These are phyloP conservation scores for Ceratocystis diversiconidia DNA, from an alignment of 2,329 filamentous ascomycete genomes.

Conservation along the genomic window DNA sequence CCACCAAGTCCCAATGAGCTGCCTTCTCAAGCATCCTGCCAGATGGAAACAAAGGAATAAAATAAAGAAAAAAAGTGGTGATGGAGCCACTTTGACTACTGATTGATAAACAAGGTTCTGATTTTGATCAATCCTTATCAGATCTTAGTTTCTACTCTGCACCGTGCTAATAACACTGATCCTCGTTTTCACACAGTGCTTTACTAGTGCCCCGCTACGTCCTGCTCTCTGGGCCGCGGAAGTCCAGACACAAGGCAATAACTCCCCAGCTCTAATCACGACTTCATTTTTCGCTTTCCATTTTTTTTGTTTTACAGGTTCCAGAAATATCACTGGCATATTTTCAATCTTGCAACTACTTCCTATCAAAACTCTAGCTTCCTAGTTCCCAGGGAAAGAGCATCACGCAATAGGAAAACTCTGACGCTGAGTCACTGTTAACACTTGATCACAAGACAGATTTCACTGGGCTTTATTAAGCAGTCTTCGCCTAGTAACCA, in stretches of 20 bases:
- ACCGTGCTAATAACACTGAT: neutral
- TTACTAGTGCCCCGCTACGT: slow-evolving; percentile 8
- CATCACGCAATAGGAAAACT: neutral
- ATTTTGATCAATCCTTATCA: neutral
- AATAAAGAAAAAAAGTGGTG: neutral
- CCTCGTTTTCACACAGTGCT: slow-evolving; percentile 5
- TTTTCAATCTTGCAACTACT: neutral
- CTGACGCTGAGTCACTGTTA: neutral
- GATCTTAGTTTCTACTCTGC: neutral
- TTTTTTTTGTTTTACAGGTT: neutral
- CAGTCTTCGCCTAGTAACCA: neutral
- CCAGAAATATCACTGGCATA: neutral
- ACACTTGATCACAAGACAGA: too few species aligned
- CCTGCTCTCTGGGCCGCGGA: neutral
- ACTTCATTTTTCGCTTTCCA: neutral
- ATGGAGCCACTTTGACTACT: neutral
- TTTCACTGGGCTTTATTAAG: too few species aligned
- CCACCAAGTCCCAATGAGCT: too few species aligned
- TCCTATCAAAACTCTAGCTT: too few species aligned
- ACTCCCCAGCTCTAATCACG: neutral
- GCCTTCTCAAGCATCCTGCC: neutral
- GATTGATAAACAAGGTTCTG: slow-evolving; percentile 3
- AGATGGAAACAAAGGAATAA: neutral
- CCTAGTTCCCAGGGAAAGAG: too few species aligned
- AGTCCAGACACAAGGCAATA: neutral